Conservation (phyloP, 1,139 yeast species). For the Meyerozyma guilliermondii region DNA sequence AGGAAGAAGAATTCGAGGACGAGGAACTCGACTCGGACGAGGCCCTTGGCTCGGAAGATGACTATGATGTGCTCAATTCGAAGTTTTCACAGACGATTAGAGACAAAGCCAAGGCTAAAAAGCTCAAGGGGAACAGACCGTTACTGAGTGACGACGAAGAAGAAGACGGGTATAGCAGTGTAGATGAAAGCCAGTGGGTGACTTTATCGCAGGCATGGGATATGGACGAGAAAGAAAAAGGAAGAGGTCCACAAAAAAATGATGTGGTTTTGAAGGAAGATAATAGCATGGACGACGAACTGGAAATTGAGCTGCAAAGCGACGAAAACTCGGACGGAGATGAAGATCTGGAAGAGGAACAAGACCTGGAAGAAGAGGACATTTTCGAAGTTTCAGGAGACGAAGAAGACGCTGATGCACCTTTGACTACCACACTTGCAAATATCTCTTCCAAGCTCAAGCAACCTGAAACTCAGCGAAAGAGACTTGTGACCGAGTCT, state of each 20-base stretch:
- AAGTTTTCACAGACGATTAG: slow-evolving; percentile 66
- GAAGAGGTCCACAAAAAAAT: slow-evolving; percentile 20
- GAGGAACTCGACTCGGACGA: slow-evolving; percentile 76
- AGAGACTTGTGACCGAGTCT: slow-evolving; percentile 44
- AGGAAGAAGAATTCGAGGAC: slow-evolving; percentile 39
- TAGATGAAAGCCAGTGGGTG: slow-evolving; percentile 71
- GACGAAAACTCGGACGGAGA: slow-evolving; percentile 15
- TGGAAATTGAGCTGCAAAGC: slow-evolving; percentile 17
- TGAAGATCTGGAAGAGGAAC: slow-evolving; percentile 6
- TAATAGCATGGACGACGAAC: not conserved
- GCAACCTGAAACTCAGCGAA: slow-evolving; percentile 33
- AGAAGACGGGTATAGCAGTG: slow-evolving; percentile 45
- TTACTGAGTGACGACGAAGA: slow-evolving; percentile 22
- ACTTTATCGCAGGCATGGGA: slow-evolving; percentile 89
- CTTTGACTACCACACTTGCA: slow-evolving; percentile 31
- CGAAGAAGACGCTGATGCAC: slow-evolving; percentile 25
- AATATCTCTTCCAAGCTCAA: slow-evolving; percentile 24
- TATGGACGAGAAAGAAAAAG: slow-evolving; percentile 47
- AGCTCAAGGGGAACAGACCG: slow-evolving; percentile 19
- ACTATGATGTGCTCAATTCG: slow-evolving; percentile 60
- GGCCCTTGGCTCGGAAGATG: slow-evolving; percentile 73
- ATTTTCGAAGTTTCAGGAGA: slow-evolving; percentile 17
- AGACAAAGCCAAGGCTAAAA: slow-evolving; percentile 42
- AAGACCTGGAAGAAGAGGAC: slow-evolving; percentile 15
- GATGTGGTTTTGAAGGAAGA: slow-evolving; percentile 14